Evolutionary conservation across 768 basidiomycete species (phyloP).

Genomic region (Macrolepiota albuminosa): DNA sequence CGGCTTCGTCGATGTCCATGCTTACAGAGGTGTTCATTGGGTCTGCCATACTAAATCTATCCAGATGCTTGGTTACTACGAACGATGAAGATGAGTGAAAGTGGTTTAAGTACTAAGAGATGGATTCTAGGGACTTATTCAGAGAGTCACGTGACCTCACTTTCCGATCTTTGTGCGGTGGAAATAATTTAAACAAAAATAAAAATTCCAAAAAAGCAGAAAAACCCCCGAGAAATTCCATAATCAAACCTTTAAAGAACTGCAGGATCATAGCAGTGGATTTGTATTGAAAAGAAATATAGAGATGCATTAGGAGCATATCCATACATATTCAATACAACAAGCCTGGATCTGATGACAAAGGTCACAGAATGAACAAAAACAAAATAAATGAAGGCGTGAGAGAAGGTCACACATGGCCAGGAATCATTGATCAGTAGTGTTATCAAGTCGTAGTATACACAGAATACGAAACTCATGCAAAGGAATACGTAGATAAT

Average conservation of each 20-base stretch:
- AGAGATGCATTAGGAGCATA: too few species aligned
- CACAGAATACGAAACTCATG: neutral
- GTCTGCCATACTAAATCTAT: slow-evolving; percentile 29
- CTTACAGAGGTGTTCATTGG: slow-evolving; percentile 36
- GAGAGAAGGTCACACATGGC: too few species aligned
- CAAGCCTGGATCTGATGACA: too few species aligned
- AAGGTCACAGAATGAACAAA: too few species aligned
- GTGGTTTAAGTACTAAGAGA: neutral
- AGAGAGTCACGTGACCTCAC: neutral
- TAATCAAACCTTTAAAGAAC: too few species aligned
- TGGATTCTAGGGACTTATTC: slow-evolving; percentile 4
- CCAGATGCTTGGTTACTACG: slow-evolving; percentile 9
- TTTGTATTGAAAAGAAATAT: too few species aligned
- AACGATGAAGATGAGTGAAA: slow-evolving; percentile 13
- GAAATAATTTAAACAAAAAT: too few species aligned
- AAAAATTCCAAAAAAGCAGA: neutral
- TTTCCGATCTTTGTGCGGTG: neutral
- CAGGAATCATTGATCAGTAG: neutral
- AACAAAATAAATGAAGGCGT: too few species aligned
- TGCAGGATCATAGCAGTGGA: too few species aligned
- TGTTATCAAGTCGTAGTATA: neutral
- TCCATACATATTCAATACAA: too few species aligned
- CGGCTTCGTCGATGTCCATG: slow-evolving; percentile 84
- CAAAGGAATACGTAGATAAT: neutral
- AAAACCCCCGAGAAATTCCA: too few species aligned